Evolutionary conservation across 768 basidiomycete species (phyloP).

Genomic region (Tricholoma flavovirens): DNA sequence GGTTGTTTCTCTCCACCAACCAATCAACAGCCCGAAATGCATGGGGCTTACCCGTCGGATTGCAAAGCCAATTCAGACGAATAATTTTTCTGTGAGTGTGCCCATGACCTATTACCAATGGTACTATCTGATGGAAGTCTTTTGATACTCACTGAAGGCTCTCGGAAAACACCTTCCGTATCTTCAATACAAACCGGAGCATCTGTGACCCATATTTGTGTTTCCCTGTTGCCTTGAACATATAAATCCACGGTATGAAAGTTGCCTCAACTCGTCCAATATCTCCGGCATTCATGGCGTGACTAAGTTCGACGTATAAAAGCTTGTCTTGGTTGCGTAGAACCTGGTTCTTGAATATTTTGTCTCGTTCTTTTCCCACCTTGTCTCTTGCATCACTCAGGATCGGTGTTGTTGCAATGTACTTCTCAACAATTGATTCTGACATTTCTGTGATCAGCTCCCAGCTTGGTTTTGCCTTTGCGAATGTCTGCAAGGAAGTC

Average conservation of each 20-base stretch:
- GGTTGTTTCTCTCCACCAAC: constrained; percentile 22
- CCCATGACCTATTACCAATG: background rate
- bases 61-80: too few relatives aligned
- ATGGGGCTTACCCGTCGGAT: constrained; percentile 17
- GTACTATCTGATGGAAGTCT: background rate
- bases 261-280: constrained; percentile 18
- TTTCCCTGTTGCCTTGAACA: constrained; percentile 21
- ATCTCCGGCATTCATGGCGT: constrained; percentile 24
- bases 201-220: constrained; percentile 9
- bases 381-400: background rate
- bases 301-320: constrained; percentile 25
- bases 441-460: constrained; percentile 13
- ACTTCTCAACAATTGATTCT: constrained; percentile 6
- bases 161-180: constrained; percentile 5
- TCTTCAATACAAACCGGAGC: constrained; percentile 18
- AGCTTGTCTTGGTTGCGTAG: constrained; percentile 18
- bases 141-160: background rate
- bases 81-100: background rate
- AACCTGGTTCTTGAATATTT: constrained; percentile 11
- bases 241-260: constrained; percentile 18
- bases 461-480: constrained; percentile 17
- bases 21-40: constrained; percentile 9
- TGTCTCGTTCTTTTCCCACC: constrained; percentile 11
- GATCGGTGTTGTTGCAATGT: constrained; percentile 4
- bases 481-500: constrained; percentile 16